phyloP scores from a whole-genome alignment of 768 basidiomycete genomes.

The Xanthoconium purpureum region DNA sequence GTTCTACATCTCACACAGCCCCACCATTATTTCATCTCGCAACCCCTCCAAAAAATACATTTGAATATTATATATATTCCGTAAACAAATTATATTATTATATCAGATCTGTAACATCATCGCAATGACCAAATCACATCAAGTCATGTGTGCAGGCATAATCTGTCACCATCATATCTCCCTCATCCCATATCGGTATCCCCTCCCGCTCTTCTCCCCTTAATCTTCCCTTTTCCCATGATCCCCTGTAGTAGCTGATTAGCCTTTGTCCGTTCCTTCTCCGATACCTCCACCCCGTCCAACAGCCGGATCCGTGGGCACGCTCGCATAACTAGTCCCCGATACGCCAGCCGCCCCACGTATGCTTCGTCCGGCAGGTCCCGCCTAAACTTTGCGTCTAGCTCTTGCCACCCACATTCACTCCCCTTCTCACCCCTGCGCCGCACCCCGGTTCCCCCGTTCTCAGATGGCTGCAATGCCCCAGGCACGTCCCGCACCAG shows the following conservation, averaged over 20 bases:
- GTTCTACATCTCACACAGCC: slow-evolving; percentile 23
- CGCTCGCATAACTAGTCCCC: slow-evolving; percentile 81
- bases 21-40: slow-evolving; percentile 9
- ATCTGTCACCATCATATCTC: slow-evolving; percentile 24
- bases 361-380: slow-evolving; percentile 88
- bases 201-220: slow-evolving; percentile 22
- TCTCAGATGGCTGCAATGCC: slow-evolving; percentile 61
- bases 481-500: slow-evolving; percentile 68
- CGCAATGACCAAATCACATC: slow-evolving; percentile 16
- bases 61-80: slow-evolving; percentile 7
- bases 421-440: slow-evolving; percentile 32
- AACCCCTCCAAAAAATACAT: slow-evolving; percentile 13
- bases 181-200: slow-evolving; percentile 10
- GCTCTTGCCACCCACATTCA: slow-evolving; percentile 58
- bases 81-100: slow-evolving; percentile 3
- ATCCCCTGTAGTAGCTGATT: slow-evolving; percentile 61
- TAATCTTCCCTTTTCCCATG: slow-evolving; percentile 41
- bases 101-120: slow-evolving; percentile 12
- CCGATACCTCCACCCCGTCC: slow-evolving; percentile 82
- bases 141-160: slow-evolving; percentile 30
- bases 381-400: slow-evolving; percentile 84
- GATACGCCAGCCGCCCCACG: slow-evolving; percentile 82
- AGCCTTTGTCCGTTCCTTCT: slow-evolving; percentile 85
- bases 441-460: slow-evolving; percentile 18
- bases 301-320: slow-evolving; percentile 65